Evolutionary conservation across 352 stramenopile genomes (phyloP), one percentile per base, ranked within the genome.

Genomic region (Pythium scleroteichum): DNA sequence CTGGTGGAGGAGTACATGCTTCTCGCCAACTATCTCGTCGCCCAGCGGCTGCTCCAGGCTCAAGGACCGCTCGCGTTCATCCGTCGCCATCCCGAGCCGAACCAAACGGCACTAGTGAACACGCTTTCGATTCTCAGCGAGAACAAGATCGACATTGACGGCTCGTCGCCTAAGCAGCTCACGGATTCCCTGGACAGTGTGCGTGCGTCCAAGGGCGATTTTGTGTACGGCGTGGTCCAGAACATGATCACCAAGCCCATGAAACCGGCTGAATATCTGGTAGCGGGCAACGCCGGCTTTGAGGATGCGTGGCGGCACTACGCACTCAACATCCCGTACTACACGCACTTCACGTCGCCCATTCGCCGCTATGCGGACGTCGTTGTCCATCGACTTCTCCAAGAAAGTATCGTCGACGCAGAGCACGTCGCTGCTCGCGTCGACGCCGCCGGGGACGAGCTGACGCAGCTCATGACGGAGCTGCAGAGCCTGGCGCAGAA

Each of bases 1-100:
- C 69, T 98, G 10, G 87, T 99, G 8, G 96, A 99, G 75, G 97
- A 99, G 73, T 99, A 97, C 76, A 99, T 99, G 97, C 79, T 99
- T 5, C 65, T 99, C 26, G 97, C 97, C 5, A 99, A 99, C 67
- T 99, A 97, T 62, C 72, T 99, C 13, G 97, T 99, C 17, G 97
- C 97, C 17, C 90, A 99, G 64, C 84, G 97, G 24, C 75, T 99
- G 13, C 88, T 98, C 40, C 88, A 90, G 20, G 79, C 93, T 22
- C 82, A 94, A 23, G 85, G 85, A 0, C 76, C 82, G n/a, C 51
- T 90, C 20, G 94, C 95, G 4, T 88, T 98, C 29, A 68, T 99
- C 3, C 86, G 97, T 32, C 75, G 92, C 59, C 96, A 99, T 53
- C 75, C 81, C 2, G 69, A 79, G 33, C 96, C 94, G 0, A 71